Evolutionary conservation across 495 filamentous ascomycete genomes (phyloP), one percentile per base, ranked within the genome.

Genomic region (Trichoderma gamsii): DNA sequence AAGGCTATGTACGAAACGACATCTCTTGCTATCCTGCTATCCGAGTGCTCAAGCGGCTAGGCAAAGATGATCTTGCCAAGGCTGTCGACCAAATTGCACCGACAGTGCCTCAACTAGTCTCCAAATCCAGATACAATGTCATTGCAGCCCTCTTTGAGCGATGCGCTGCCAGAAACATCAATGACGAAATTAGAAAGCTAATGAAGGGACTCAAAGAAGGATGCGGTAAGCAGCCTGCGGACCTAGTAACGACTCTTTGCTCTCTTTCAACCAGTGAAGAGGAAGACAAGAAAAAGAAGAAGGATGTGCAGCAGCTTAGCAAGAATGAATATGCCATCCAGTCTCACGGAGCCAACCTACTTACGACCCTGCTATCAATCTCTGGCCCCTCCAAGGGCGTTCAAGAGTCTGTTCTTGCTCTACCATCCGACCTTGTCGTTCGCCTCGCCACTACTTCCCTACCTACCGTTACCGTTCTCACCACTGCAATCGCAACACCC

Each of bases 11-110:
- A 1, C 89, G 92, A 56, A 98, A 98, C 76, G 92, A 92, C 70
- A 91, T 92, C 68, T 92, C 95, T 11, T 87, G 87, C 25, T 98
- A 95, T 73, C 90, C 94, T 5, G 90, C 92, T 11, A 86, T 90
- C 68, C 84, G 85, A 49, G 85, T 93, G 4, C 79, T 99, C 49
- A 92, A 94, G 73, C 83, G 93, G 72, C 83, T 98, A 25, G 87
- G 88, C 73, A 91, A 90, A 72, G 91, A 96, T 67, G 92, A 96
- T 72, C 80, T 99, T 29, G 79, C 87, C 66, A 84, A 85, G 52
- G 90, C 89, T 0, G 81, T 91, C 65, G 80, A 87, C 27, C 78
- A 86, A 59, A 88, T 93, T 35, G 74, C 88, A 13, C 89, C 92
- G 9, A 84, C 90, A 64, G 82, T 97, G 32, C 77, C 84, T 0